phyloP scores from a whole-genome alignment of 768 basidiomycete species.

The Mycena rebaudengoi region DNA sequence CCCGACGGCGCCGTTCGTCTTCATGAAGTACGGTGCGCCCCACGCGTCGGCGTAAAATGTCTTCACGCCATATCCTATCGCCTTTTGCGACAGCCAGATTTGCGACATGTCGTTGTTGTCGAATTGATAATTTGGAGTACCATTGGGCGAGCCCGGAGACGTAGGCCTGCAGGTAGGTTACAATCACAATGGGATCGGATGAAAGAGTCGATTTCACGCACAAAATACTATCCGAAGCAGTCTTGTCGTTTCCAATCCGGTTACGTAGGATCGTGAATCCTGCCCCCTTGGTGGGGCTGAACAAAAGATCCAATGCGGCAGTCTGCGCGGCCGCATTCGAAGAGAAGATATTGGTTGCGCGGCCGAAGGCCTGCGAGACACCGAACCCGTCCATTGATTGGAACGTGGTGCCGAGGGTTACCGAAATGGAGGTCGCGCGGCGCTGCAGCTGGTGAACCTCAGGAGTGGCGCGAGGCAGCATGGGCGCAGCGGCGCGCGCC shows the following conservation, averaged over 20 bases:
- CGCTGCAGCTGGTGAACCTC: background rate
- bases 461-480: background rate
- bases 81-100: slow-evolving; percentile 21
- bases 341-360: slow-evolving; percentile 10
- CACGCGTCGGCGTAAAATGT: slow-evolving; percentile 18
- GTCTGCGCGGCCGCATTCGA: slow-evolving; percentile 10
- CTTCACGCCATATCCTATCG: slow-evolving; percentile 12
- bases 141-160: slow-evolving; percentile 9
- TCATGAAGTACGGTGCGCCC: slow-evolving; percentile 24
- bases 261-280: slow-evolving; percentile 22
- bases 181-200: background rate
- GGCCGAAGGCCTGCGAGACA: slow-evolving; percentile 18
- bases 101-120: slow-evolving; percentile 15
- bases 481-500: background rate
- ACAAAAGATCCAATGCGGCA: slow-evolving; percentile 14
- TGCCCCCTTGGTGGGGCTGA: slow-evolving; percentile 17
- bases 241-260: slow-evolving; percentile 22
- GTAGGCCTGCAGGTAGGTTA: background rate
- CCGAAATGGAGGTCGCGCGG: slow-evolving; percentile 7
- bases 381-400: slow-evolving; percentile 22
- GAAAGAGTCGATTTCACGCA: background rate
- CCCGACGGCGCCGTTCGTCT: slow-evolving; percentile 17
- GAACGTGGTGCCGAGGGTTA: slow-evolving; percentile 12
- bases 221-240: slow-evolving; percentile 11
- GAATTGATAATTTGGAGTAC: slow-evolving; percentile 13